Percentiles rank a stretch among this genome's conserved stretches.
These are phyloP conservation scores for Penicillium glabrum DNA, from an alignment of 2,329 filamentous ascomycete genomes.

Conservation along the genomic window DNA sequence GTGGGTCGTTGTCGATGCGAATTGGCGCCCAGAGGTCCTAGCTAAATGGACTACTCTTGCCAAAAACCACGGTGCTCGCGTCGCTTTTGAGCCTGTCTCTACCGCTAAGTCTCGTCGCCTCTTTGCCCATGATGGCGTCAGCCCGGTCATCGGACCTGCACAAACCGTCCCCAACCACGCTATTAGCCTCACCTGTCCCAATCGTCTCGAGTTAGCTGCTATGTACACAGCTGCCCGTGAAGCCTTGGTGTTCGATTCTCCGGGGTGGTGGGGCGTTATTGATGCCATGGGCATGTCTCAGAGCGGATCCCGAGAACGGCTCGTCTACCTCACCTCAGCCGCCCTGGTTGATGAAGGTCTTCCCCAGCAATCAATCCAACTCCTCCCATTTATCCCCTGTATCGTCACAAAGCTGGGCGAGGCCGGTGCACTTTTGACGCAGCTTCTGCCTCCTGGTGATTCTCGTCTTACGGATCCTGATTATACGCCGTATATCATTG, in stretches of 20 bases:
- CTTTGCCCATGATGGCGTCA: constrained; percentile 48
- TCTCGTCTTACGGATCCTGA: constrained; percentile 62
- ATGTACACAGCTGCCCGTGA: constrained; percentile 73
- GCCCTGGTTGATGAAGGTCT: constrained; percentile 76
- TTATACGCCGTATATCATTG: constrained; percentile 69
- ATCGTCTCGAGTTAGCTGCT: constrained; percentile 74
- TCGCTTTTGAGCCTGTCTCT: constrained; percentile 89
- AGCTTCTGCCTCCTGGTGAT: constrained; percentile 68
- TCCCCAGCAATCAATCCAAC: constrained; percentile 77
- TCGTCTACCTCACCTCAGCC: constrained; percentile 66
- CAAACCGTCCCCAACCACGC: constrained; percentile 59
- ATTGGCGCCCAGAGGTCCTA: constrained; percentile 71
- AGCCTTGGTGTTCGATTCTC: constrained; percentile 66
- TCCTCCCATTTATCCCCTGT: constrained; percentile 84
- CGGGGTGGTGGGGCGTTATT: constrained; percentile 76
- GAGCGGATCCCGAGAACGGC: constrained; percentile 67
- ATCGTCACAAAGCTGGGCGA: constrained; percentile 81
- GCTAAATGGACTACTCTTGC: constrained; percentile 66
- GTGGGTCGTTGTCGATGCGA: constrained; percentile 83
- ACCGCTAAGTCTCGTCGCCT: constrained; percentile 71
- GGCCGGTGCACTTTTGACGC: constrained; percentile 72
- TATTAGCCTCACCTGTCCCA: constrained; percentile 79
- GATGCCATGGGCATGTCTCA: constrained; percentile 72
- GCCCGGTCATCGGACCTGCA: constrained; percentile 31
- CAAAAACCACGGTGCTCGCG: constrained; percentile 55